These are phyloP conservation scores for Crepidotus sp. DNA, from an alignment of 1,284 basidiomycete genomes.

Conservation along the genomic window DNA sequence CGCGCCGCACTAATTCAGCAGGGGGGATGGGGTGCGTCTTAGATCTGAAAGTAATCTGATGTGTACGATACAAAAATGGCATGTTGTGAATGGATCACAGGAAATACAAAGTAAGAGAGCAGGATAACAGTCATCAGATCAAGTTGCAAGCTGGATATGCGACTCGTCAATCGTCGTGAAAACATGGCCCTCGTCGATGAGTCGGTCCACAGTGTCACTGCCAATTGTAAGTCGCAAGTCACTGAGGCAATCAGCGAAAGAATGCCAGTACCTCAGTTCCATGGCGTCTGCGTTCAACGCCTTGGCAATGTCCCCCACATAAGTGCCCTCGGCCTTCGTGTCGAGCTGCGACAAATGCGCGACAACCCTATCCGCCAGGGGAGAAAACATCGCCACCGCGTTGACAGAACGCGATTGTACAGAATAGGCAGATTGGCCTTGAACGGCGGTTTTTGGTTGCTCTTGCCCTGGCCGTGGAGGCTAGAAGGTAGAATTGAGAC, in stretches of 20 bases:
- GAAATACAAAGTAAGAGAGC: conserved; percentile 6
- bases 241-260: not conserved
- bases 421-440: conserved; percentile 11
- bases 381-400: conserved; percentile 9
- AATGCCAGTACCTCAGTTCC: conserved; percentile 34
- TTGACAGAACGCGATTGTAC: conserved; percentile 11
- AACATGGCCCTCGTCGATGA: conserved; percentile 63
- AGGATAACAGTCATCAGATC: not conserved
- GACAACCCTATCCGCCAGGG: conserved; percentile 13
- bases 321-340: conserved; percentile 5
- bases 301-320: conserved; percentile 49
- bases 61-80: conserved; percentile 14
- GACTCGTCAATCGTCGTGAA: conserved; percentile 64
- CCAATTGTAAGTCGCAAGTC: conserved; percentile 5
- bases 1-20: conserved; percentile 54
- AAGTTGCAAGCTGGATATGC: conserved; percentile 31
- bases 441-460: not conserved
- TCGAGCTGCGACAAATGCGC: conserved; percentile 2
- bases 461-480: conserved; percentile 18
- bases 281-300: conserved; percentile 9
- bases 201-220: conserved; percentile 57
- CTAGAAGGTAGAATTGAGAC: not conserved
- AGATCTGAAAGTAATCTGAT: conserved; percentile 5
- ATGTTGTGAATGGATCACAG: conserved; percentile 6
- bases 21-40: conserved; percentile 20